A percentile compares a stretch with the other conserved stretches of the same genome.
Conservation (phyloP, 139 green algal species). For the Volvox africanus region DNA sequence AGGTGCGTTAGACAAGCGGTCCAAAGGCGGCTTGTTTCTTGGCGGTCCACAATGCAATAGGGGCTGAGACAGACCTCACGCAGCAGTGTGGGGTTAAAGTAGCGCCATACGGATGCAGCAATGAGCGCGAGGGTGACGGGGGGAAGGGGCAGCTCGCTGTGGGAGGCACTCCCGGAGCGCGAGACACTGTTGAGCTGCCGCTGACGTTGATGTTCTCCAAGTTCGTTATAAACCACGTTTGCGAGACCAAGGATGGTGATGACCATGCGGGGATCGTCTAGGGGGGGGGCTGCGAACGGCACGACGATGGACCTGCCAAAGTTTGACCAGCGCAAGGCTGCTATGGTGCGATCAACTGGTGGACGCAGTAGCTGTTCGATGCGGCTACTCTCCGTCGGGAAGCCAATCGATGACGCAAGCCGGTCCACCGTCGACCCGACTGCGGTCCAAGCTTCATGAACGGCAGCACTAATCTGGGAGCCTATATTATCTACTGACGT, state of each 20-base stretch:
- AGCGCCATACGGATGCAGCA: slow-evolving; percentile 13
- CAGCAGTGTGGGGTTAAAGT: slow-evolving; percentile 2
- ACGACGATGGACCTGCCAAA: slow-evolving; percentile 3
- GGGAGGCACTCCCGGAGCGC: not conserved
- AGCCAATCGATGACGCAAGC: not conserved
- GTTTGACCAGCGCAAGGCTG: slow-evolving; percentile 10
- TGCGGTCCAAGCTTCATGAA: not conserved
- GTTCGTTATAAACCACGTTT: not conserved
- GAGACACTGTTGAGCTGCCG: not conserved
- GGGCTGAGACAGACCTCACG: slow-evolving; percentile 57
- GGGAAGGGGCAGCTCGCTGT: not conserved
- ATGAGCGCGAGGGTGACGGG: slow-evolving; percentile 8
- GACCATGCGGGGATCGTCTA: slow-evolving; percentile 24
- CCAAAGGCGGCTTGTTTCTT: slow-evolving; percentile 46
- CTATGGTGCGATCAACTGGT: not conserved
- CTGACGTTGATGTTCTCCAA: not conserved
- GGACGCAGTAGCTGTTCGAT: not conserved
- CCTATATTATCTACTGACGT: not conserved
- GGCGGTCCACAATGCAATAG: slow-evolving; percentile 57
- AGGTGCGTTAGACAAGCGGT: slow-evolving; percentile 50
- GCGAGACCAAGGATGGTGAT: not conserved
- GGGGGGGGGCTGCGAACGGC: not conserved
- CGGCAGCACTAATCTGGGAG: not conserved
- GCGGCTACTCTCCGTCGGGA: not conserved
- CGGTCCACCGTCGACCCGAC: not conserved